These are phyloP conservation scores for Scedosporium minutisporum DNA, from an alignment of 2,329 filamentous ascomycete genomes.

Conservation along the genomic window DNA sequence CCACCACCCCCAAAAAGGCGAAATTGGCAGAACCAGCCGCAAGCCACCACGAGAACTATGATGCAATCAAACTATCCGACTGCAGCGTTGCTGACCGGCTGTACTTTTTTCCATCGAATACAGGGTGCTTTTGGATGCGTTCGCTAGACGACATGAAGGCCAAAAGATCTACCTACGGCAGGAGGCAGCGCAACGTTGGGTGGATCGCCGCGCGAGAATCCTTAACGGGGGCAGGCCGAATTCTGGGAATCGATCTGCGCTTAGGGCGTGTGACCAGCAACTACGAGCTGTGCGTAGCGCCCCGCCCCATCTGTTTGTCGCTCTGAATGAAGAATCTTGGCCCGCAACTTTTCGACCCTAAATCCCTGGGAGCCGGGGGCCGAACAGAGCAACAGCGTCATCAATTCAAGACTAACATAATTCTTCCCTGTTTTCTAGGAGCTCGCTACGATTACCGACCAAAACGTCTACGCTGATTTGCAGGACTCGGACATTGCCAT, in stretches of 20 bases:
- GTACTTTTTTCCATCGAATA: neutral
- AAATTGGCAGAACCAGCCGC: too few relatives aligned
- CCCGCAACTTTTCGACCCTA: too few relatives aligned
- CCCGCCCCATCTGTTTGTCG: neutral
- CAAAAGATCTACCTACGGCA: slow-evolving; percentile 57
- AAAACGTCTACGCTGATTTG: slow-evolving; percentile 46
- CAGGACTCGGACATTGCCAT: slow-evolving; percentile 40
- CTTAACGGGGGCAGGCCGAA: slow-evolving; percentile 41
- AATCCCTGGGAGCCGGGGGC: too few relatives aligned
- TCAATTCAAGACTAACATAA: neutral
- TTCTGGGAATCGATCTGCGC: slow-evolving; percentile 34
- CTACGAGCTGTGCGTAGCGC: slow-evolving; percentile 41
- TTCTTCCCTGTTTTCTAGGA: slow-evolving; percentile 31
- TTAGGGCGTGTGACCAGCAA: slow-evolving; percentile 46
- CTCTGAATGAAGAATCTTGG: neutral
- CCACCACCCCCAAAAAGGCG: neutral
- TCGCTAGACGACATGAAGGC: slow-evolving; percentile 50
- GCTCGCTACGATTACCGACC: slow-evolving; percentile 47
- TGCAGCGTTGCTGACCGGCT: neutral
- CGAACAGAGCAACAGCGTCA: neutral
- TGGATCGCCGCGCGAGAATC: slow-evolving; percentile 42
- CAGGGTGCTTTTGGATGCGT: slow-evolving; percentile 49
- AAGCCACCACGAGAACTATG: too few relatives aligned
- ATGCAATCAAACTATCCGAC: neutral
- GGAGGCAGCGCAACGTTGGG: slow-evolving; percentile 49